Evolutionary conservation across 169 alveolate species (phyloP).

Genomic region (Theileria luwenshuni): DNA sequence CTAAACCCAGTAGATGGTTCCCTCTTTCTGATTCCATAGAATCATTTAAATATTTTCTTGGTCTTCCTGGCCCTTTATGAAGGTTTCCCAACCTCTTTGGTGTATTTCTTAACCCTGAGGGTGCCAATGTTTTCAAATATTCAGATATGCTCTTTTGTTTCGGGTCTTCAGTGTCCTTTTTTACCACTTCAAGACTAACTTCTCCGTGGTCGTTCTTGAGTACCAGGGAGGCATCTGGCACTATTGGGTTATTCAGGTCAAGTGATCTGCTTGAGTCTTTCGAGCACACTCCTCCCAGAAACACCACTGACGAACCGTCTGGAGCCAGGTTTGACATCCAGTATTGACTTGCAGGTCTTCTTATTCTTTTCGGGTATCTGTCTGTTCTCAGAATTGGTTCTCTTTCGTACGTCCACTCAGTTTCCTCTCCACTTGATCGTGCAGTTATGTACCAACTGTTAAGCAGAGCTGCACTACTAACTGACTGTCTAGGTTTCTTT

Average conservation of each 20-base stretch:
- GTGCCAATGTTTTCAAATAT: constrained; percentile 1
- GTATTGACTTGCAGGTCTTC: constrained; percentile 60
- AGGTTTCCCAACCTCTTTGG: not conserved
- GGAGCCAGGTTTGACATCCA: constrained; percentile 50
- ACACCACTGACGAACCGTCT: constrained; percentile 56
- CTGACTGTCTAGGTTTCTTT: not conserved
- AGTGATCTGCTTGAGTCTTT: not conserved
- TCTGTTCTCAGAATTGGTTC: constrained; percentile 20
- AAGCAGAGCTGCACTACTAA: constrained; percentile 46
- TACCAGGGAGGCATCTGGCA: constrained; percentile 60
- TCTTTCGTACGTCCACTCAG: constrained; percentile 3
- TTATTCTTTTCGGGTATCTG: constrained; percentile 48
- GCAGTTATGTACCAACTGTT: constrained; percentile 59
- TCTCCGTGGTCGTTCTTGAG: constrained; percentile 46
- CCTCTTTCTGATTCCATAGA: not conserved
- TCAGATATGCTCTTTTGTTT: constrained; percentile 12
- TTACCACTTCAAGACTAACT: constrained; percentile 41
- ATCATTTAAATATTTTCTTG: not conserved
- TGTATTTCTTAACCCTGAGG: not conserved
- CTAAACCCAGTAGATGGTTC: not conserved
- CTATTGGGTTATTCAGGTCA: not conserved
- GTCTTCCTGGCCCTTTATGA: not conserved
- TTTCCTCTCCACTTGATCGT: constrained; percentile 16
- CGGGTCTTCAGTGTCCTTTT: constrained; percentile 5
- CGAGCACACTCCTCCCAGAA: constrained; percentile 53